Evolutionary conservation across 257 asterid species (phyloP).

Genomic region (Fraxinus anomala): DNA sequence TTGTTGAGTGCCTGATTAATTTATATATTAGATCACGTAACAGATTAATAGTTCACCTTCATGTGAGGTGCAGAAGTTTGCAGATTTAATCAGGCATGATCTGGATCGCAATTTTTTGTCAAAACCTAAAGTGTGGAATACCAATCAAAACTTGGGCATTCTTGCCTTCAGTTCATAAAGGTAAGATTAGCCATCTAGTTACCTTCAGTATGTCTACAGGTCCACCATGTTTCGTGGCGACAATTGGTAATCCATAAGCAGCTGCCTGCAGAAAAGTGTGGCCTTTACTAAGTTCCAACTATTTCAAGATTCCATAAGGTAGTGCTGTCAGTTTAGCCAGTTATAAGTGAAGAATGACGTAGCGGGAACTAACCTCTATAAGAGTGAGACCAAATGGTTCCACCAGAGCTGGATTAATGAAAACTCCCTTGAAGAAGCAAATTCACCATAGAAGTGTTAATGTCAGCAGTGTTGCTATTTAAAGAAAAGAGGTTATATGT

Average conservation of each 20-base stretch:
- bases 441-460: slow-evolving; percentile 30
- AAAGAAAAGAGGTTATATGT: slow-evolving; percentile 2
- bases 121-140: background rate
- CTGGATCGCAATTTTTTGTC: slow-evolving; percentile 15
- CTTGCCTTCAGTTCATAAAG: slow-evolving; percentile 12
- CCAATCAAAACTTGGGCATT: background rate
- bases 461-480: slow-evolving; percentile 24
- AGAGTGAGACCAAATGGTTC: slow-evolving; percentile 78
- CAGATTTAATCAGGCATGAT: slow-evolving; percentile 7
- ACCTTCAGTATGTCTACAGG: slow-evolving; percentile 72
- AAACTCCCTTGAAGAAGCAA: slow-evolving; percentile 56
- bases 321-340: background rate
- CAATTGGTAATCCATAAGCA: slow-evolving; percentile 69
- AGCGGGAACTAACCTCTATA: slow-evolving; percentile 54
- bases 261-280: slow-evolving; percentile 56
- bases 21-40: slow-evolving; percentile 8
- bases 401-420: slow-evolving; percentile 73
- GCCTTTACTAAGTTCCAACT: slow-evolving; percentile 3
- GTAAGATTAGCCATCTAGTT: slow-evolving; percentile 17
- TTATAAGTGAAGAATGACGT: slow-evolving; percentile 7
- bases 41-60: background rate
- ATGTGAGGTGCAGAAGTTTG: slow-evolving; percentile 1
- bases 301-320: slow-evolving; percentile 15
- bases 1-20: slow-evolving; percentile 57
- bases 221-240: slow-evolving; percentile 72